Conservation (phyloP, 345 rosid genomes). For the Citrus trifoliata region DNA sequence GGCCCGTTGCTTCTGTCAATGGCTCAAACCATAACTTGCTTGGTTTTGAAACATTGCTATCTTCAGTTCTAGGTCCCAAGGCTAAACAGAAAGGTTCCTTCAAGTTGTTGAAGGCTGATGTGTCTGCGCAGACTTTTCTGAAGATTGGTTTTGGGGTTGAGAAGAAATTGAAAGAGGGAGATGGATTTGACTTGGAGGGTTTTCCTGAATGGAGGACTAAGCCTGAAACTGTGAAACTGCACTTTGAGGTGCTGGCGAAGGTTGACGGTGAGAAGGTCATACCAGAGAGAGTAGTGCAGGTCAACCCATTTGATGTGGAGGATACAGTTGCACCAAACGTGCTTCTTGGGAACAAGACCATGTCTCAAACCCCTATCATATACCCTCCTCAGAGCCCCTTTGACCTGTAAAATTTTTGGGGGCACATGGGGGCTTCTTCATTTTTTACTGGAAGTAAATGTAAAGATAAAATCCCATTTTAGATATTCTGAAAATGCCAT, state of each 20-base stretch:
- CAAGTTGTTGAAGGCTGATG: slow-evolving; percentile 72
- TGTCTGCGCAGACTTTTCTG: slow-evolving; percentile 74
- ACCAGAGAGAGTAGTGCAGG: slow-evolving; percentile 67
- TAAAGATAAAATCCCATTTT: neutral
- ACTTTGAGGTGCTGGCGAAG: slow-evolving; percentile 87
- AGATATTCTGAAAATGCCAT: neutral
- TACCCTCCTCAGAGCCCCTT: slow-evolving; percentile 64
- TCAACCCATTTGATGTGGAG: slow-evolving; percentile 59
- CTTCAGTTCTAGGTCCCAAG: slow-evolving; percentile 78
- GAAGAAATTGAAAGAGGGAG: slow-evolving; percentile 68
- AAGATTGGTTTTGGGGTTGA: slow-evolving; percentile 87
- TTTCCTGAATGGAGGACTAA: slow-evolving; percentile 81
- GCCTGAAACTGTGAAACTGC: slow-evolving; percentile 68
- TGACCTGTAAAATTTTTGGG: slow-evolving; percentile 39
- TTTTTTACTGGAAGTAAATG: slow-evolving; percentile 4
- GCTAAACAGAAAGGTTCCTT: slow-evolving; percentile 66
- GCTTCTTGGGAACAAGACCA: slow-evolving; percentile 48
- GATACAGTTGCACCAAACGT: slow-evolving; percentile 55
- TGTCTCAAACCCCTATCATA: slow-evolving; percentile 53
- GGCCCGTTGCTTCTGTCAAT: slow-evolving; percentile 84
- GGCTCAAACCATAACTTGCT: slow-evolving; percentile 68
- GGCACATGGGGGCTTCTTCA: neutral
- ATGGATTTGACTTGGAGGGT: slow-evolving; percentile 26
- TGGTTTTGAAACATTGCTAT: slow-evolving; percentile 71
- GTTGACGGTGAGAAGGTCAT: slow-evolving; percentile 74